A percentile compares a stretch with the other conserved stretches of the same genome.
These are phyloP conservation scores for Candida labiduridarum DNA, from an alignment of 1,139 yeast genomes.

Conservation along the genomic window DNA sequence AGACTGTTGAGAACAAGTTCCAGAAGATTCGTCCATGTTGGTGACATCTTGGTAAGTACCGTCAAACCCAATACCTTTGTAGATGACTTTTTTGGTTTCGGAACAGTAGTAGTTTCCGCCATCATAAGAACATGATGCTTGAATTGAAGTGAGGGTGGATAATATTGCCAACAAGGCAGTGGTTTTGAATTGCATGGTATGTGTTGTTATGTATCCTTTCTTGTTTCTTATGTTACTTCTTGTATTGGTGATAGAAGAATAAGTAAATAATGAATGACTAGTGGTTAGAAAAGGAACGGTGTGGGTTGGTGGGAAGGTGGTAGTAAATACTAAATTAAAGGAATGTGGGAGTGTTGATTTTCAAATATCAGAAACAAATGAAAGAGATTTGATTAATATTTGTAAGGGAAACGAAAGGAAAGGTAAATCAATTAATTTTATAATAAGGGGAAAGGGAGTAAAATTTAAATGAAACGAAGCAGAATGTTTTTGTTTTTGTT, in stretches of 20 bases:
- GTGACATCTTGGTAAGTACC: conserved; percentile 68
- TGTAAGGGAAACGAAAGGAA: not conserved
- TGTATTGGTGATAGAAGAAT: not conserved
- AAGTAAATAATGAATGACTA: conserved; percentile 4
- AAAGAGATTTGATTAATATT: not conserved
- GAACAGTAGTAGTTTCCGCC: conserved; percentile 84
- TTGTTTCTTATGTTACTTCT: not conserved
- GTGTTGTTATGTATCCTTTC: not conserved
- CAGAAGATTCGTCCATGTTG: conserved; percentile 47
- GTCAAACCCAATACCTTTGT: conserved; percentile 66
- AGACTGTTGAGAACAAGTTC: conserved; percentile 55
- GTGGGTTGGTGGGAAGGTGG: not conserved
- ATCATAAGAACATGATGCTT: conserved; percentile 13
- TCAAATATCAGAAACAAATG: not conserved
- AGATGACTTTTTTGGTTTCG: conserved; percentile 66
- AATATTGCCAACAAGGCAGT: conserved; percentile 17
- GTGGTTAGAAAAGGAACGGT: not conserved
- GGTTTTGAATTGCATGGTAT: conserved; percentile 17
- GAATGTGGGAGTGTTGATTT: conserved; percentile 8
- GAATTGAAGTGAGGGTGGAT: conserved; percentile 14
- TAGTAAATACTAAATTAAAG: not conserved
- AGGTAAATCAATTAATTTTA: not conserved
- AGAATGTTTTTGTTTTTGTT: not conserved
- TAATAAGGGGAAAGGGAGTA: not conserved
- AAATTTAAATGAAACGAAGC: not conserved